phyloP scores from a whole-genome alignment of 257 asterid species.

The Rubia yunnanensis region DNA sequence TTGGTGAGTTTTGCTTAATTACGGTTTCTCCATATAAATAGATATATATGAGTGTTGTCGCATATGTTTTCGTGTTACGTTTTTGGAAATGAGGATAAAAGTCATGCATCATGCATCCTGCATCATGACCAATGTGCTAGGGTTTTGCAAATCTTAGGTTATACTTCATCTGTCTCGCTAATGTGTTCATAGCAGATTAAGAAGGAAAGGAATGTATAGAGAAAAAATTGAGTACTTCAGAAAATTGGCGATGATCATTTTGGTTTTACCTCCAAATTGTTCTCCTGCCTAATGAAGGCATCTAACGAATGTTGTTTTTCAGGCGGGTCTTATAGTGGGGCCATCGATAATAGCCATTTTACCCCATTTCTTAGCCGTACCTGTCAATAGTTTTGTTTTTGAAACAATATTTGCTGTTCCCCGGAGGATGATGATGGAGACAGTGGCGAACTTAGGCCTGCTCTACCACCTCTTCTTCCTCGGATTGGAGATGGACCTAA shows the following conservation, averaged over 20 bases:
- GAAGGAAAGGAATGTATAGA: neutral
- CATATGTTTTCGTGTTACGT: neutral
- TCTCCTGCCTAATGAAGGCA: too few relatives aligned
- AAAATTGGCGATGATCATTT: neutral
- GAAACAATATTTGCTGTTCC: slow-evolving; percentile 9
- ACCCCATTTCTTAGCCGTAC: neutral
- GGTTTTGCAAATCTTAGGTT: too few relatives aligned
- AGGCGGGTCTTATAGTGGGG: slow-evolving; percentile 18
- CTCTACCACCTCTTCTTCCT: slow-evolving; percentile 18
- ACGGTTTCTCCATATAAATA: neutral
- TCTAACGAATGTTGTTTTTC: neutral
- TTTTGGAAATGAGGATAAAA: too few relatives aligned
- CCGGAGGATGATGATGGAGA: slow-evolving; percentile 20
- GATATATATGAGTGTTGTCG: too few relatives aligned
- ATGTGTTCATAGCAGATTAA: neutral
- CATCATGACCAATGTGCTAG: too few relatives aligned
- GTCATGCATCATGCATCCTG: neutral
- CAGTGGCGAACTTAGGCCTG: slow-evolving; percentile 17
- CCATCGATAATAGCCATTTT: slow-evolving; percentile 2
- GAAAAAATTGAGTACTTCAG: neutral
- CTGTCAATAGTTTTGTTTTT: neutral
- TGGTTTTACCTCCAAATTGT: too few relatives aligned
- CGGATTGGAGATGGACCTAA: slow-evolving; percentile 20
- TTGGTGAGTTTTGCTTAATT: slow-evolving; percentile 5
- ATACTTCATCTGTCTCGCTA: too few relatives aligned